phyloP scores from a whole-genome alignment of 371 early-diverging fungal species.

The Mucor circinelloides region DNA sequence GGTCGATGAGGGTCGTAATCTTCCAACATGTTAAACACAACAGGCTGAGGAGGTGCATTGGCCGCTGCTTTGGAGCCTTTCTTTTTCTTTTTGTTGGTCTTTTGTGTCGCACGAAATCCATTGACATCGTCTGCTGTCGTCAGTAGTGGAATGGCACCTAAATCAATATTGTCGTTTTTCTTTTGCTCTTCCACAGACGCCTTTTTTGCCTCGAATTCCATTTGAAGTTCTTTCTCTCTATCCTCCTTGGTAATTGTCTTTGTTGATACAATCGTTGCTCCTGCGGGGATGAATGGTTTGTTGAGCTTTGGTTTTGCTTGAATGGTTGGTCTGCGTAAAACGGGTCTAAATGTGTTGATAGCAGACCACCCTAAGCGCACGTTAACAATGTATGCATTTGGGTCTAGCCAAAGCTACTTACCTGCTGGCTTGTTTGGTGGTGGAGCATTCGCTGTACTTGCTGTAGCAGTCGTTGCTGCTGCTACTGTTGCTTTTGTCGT shows the following conservation, averaged over 20 bases:
- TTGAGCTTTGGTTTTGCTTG: conserved; percentile 51
- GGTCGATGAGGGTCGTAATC: conserved; percentile 67
- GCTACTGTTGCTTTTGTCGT: neutral
- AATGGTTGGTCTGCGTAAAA: conserved; percentile 47
- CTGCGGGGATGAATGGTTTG: conserved; percentile 48
- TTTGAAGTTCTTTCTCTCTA: neutral
- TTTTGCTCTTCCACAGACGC: neutral
- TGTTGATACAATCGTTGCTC: conserved; percentile 44
- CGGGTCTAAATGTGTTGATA: conserved; percentile 47
- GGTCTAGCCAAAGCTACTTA: neutral
- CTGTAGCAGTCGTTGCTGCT: neutral
- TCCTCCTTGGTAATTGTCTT: conserved; percentile 35
- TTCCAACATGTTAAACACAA: conserved; percentile 48
- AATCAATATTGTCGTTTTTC: conserved; percentile 16
- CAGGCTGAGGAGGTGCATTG: conserved; percentile 37
- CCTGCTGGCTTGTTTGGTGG: conserved; percentile 10
- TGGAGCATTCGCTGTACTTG: neutral
- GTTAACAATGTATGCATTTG: neutral
- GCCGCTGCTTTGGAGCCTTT: conserved; percentile 12
- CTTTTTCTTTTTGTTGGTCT: conserved; percentile 27
- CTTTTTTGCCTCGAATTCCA: neutral
- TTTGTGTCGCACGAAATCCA: conserved; percentile 28
- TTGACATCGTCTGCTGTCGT: conserved; percentile 45
- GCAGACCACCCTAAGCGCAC: conserved; percentile 43
- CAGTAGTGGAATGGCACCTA: conserved; percentile 25